A percentile compares a stretch with the other conserved stretches of the same genome.
These are phyloP conservation scores for Xylaria arbuscula DNA, from an alignment of 2,329 filamentous ascomycete genomes.

Conservation along the genomic window DNA sequence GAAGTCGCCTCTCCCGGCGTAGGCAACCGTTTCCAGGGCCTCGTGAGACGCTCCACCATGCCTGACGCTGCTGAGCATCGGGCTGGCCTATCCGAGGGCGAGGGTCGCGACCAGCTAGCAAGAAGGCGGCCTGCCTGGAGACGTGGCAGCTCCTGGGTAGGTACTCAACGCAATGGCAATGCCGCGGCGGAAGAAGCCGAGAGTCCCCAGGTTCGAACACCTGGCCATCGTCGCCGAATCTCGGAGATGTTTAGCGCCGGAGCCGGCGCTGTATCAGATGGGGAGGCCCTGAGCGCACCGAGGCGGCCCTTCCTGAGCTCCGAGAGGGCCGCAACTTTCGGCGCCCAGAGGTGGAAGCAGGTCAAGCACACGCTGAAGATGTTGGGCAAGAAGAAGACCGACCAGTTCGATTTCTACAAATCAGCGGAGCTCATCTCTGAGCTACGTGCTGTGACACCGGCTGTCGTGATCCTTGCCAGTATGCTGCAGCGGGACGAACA, in stretches of 20 bases:
- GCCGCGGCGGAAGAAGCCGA: slow-evolving; percentile 66
- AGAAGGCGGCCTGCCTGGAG: slow-evolving; percentile 65
- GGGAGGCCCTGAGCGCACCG: slow-evolving; percentile 65
- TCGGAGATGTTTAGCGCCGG: slow-evolving; percentile 70
- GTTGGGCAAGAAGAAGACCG: slow-evolving; percentile 79
- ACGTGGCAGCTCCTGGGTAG: slow-evolving; percentile 69
- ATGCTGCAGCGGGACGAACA: slow-evolving; percentile 99
- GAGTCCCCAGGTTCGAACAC: slow-evolving; percentile 63
- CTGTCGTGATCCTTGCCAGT: slow-evolving; percentile 92
- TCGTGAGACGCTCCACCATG: slow-evolving; percentile 74
- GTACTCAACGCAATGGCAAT: slow-evolving; percentile 59
- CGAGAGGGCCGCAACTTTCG: slow-evolving; percentile 77
- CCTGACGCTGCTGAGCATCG: slow-evolving; percentile 68
- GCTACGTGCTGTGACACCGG: slow-evolving; percentile 89
- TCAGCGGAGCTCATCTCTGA: slow-evolving; percentile 97
- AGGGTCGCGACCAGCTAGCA: slow-evolving; percentile 72
- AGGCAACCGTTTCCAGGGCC: slow-evolving; percentile 62
- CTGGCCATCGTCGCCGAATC: slow-evolving; percentile 72
- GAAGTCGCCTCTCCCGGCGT: slow-evolving; percentile 56
- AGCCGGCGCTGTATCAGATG: slow-evolving; percentile 62
- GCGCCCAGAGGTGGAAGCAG: slow-evolving; percentile 89
- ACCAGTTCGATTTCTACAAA: slow-evolving; percentile 92
- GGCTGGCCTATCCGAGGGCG: slow-evolving; percentile 78
- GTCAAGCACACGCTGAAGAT: slow-evolving; percentile 89
- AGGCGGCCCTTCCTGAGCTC: slow-evolving; percentile 68